These are phyloP conservation scores for Cutaneotrichosporon sp. DNA, from an alignment of 1,284 basidiomycete genomes.

Conservation along the genomic window DNA sequence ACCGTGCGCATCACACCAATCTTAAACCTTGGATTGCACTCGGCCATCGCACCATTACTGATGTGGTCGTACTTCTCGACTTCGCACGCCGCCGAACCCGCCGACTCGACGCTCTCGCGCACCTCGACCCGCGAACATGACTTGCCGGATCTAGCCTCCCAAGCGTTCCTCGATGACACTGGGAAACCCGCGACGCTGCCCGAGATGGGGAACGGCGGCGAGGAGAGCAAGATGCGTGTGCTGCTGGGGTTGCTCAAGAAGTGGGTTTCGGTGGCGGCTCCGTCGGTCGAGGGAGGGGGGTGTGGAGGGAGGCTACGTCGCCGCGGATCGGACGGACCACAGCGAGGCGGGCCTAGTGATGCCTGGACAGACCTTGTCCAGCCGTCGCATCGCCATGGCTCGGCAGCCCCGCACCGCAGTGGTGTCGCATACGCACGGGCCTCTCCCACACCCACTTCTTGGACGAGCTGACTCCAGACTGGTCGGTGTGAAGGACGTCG, in stretches of 20 bases:
- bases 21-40: background rate
- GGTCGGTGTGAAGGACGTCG: constrained; percentile 80
- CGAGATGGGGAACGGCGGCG: constrained; percentile 70
- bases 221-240: constrained; percentile 88
- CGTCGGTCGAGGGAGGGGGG: background rate
- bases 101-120: background rate
- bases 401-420: no score
- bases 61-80: constrained; percentile 3
- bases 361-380: background rate
- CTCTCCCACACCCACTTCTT: no score
- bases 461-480: constrained; percentile 32
- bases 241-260: constrained; percentile 83
- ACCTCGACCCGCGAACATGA: background rate
- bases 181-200: constrained; percentile 64
- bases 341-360: background rate
- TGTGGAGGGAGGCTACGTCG: background rate
- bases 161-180: constrained; percentile 48
- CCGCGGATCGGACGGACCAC: background rate
- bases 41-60: background rate
- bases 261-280: constrained; percentile 57
- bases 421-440: no score
- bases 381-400: no score
- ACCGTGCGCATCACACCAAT: background rate
- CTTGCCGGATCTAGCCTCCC: constrained; percentile 25
- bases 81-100: background rate